A percentile compares a stretch with the other conserved stretches of the same genome.
phyloP scores from a whole-genome alignment of 225 moss, liverwort and hornwort genomes.

The Lunularia cruciata region DNA sequence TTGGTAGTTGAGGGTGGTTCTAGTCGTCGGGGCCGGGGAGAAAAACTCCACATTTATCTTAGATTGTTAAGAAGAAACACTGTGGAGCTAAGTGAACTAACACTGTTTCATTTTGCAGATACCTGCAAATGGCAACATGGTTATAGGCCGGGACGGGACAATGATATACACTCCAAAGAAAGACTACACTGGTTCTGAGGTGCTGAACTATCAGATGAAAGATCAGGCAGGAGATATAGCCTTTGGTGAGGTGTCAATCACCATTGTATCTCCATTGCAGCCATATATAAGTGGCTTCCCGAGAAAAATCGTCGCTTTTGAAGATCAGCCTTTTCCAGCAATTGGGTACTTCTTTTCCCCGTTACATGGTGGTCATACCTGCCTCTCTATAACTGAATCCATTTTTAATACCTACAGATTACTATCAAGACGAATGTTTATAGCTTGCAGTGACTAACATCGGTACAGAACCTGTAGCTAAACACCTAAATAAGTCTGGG shows the following conservation, averaged over 20 bases:
- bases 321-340: constrained; percentile 25
- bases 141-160: not conserved
- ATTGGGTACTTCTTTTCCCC: constrained; percentile 3
- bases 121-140: constrained; percentile 18
- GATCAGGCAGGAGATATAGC: not conserved
- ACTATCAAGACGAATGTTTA: too few species aligned
- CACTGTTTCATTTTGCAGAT: constrained; percentile 5
- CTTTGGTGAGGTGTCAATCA: constrained; percentile 9
- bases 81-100: too few species aligned
- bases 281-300: constrained; percentile 23
- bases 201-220: constrained; percentile 15
- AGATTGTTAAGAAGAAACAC: too few species aligned
- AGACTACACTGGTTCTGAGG: constrained; percentile 9
- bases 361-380: too few species aligned
- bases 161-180: constrained; percentile 19
- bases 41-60: too few species aligned
- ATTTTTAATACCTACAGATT: too few species aligned
- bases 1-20: too few species aligned
- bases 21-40: too few species aligned
- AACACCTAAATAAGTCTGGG: too few species aligned
- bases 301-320: not conserved
- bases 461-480: too few species aligned
- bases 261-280: constrained; percentile 6
- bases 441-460: too few species aligned
- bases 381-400: too few species aligned